phyloP scores from a whole-genome alignment of 2,329 filamentous ascomycete species.

The Claviceps quebecensis region DNA sequence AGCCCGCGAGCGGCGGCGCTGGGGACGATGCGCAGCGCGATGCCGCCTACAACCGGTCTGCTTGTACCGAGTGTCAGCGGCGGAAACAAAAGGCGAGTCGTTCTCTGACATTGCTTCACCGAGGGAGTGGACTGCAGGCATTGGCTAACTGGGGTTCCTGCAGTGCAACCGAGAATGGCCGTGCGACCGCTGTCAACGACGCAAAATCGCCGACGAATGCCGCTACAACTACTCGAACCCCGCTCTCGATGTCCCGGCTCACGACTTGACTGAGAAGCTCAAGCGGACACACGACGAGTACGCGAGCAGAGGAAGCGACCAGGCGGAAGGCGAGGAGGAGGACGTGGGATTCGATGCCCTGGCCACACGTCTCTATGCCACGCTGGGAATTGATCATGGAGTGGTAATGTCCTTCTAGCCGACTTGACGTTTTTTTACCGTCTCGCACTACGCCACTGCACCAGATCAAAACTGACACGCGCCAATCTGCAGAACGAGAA shows the following conservation, averaged over 20 bases:
- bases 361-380: constrained; percentile 11
- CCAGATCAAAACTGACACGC: background rate
- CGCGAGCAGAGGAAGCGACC: background rate
- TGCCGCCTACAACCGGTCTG: constrained; percentile 15
- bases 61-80: constrained; percentile 30
- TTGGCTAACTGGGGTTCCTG: background rate
- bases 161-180: constrained; percentile 21
- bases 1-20: background rate
- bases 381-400: constrained; percentile 10
- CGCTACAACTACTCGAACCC: constrained; percentile 12
- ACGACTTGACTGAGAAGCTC: constrained; percentile 3
- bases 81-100: constrained; percentile 23
- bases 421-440: too few species aligned
- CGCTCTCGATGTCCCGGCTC: background rate
- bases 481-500: constrained; percentile 6
- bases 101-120: too few species aligned
- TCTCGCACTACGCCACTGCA: too few species aligned
- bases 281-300: constrained; percentile 3
- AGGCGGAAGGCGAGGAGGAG: constrained; percentile 1
- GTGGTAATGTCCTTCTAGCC: constrained; percentile 1
- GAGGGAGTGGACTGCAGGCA: background rate
- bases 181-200: constrained; percentile 18
- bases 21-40: constrained; percentile 1
- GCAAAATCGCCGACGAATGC: constrained; percentile 17
- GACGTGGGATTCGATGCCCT: constrained; percentile 10